Conservation (phyloP, 2,329 filamentous ascomycete genomes). For the Didymella pomorum region DNA sequence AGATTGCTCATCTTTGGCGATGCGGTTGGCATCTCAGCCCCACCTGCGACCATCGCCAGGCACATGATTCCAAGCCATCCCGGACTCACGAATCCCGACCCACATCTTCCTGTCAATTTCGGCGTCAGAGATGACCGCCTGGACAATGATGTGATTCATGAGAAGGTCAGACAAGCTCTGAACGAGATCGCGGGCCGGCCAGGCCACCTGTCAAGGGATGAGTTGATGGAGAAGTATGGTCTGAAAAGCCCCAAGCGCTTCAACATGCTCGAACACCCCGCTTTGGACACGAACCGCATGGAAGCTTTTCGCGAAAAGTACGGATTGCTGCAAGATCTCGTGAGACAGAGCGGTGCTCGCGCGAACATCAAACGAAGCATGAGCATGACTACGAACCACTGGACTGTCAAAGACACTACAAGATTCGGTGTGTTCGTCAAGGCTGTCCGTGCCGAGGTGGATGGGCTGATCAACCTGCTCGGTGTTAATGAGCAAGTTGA, state of each 20-base stretch:
- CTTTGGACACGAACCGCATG: constrained; percentile 55
- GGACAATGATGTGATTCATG: constrained; percentile 51
- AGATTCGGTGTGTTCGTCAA: constrained; percentile 54
- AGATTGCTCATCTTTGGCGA: constrained; percentile 59
- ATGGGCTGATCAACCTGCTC: constrained; percentile 54
- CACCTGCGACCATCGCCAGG: constrained; percentile 53
- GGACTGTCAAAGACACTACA: constrained; percentile 53
- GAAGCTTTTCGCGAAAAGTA: constrained; percentile 57
- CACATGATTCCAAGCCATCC: constrained; percentile 56
- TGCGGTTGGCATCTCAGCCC: constrained; percentile 55
- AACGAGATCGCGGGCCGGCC: constrained; percentile 57
- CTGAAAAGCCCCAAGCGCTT: constrained; percentile 56
- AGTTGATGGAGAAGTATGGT: constrained; percentile 57
- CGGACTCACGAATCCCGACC: constrained; percentile 55
- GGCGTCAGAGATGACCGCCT: constrained; percentile 53
- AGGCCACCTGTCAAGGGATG: constrained; percentile 48
- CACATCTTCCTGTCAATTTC: constrained; percentile 56
- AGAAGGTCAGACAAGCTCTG: constrained; percentile 52
- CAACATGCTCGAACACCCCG: constrained; percentile 47
- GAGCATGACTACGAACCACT: constrained; percentile 49
- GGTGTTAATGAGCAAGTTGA: constrained; percentile 56
- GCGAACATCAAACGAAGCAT: constrained; percentile 45
- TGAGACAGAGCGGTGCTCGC: constrained; percentile 43
- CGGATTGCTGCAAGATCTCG: constrained; percentile 52
- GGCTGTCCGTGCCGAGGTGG: constrained; percentile 54